Evolutionary conservation across 2,329 filamentous ascomycete genomes (phyloP).

Genomic region (Penicillium sp.): DNA sequence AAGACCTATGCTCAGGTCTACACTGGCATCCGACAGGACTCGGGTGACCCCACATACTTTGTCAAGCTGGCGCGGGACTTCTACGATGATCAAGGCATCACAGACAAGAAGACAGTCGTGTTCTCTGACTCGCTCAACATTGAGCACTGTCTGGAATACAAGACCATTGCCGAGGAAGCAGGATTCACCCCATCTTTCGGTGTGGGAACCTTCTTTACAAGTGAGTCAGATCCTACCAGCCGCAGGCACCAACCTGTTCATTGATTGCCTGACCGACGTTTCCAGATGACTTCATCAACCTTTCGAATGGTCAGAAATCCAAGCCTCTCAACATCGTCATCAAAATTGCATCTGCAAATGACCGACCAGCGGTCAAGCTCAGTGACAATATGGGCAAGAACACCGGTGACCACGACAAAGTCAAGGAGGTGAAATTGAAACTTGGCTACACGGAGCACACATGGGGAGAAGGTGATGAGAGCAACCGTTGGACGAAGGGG

Average conservation of each 20-base stretch:
- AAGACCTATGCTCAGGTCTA: slow-evolving; percentile 79
- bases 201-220: slow-evolving; percentile 92
- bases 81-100: slow-evolving; percentile 72
- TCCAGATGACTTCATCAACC: slow-evolving; percentile 72
- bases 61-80: slow-evolving; percentile 75
- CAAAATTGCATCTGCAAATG: slow-evolving; percentile 82
- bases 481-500: slow-evolving; percentile 66
- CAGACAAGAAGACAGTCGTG: slow-evolving; percentile 80
- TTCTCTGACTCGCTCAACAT: slow-evolving; percentile 96
- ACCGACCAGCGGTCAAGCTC: slow-evolving; percentile 84
- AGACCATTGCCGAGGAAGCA: slow-evolving; percentile 71
- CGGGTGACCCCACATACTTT: slow-evolving; percentile 77
- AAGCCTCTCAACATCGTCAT: slow-evolving; percentile 95
- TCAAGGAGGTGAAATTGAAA: slow-evolving; percentile 77
- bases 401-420: slow-evolving; percentile 76
- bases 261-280: too few species aligned
- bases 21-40: slow-evolving; percentile 82
- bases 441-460: slow-evolving; percentile 82
- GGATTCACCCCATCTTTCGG: slow-evolving; percentile 88
- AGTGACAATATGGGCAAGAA: slow-evolving; percentile 93
- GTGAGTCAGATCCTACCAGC: slow-evolving; percentile 39
- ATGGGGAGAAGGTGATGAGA: slow-evolving; percentile 83
- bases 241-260: background rate
- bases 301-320: slow-evolving; percentile 74
- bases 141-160: slow-evolving; percentile 87